Evolutionary conservation across 2,329 filamentous ascomycete species (phyloP).

Genomic region (Amesomyces nigricolor): DNA sequence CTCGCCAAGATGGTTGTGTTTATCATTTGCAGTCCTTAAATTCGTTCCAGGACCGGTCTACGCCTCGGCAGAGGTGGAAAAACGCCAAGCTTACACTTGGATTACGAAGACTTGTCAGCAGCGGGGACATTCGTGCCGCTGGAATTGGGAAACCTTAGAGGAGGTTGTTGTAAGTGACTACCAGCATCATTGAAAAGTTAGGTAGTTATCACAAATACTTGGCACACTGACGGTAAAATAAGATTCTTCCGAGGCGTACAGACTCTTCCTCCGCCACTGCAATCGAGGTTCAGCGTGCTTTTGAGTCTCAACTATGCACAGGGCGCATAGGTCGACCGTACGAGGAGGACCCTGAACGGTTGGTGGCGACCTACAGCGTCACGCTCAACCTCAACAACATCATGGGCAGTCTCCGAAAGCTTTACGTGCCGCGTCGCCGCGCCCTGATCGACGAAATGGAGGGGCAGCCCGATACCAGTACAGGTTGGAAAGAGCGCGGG

Average conservation of each 20-base stretch:
- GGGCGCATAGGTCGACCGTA: no score
- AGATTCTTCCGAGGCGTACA: no score
- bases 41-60: background rate
- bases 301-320: no score
- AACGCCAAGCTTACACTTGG: background rate
- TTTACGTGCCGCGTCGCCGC: background rate
- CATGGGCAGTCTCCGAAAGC: background rate
- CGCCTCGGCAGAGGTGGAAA: background rate
- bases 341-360: no score
- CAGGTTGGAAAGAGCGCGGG: background rate
- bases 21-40: background rate
- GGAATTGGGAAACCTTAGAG: background rate
- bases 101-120: background rate
- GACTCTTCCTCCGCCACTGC: no score
- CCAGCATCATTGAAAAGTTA: background rate
- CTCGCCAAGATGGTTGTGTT: background rate
- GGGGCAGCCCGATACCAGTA: no score
- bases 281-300: no score
- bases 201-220: no score
- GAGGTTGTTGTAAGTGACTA: slow-evolving; percentile 1
- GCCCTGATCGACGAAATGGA: slow-evolving; percentile 1
- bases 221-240: no score
- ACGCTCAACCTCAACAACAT: slow-evolving; percentile 6
- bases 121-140: background rate
- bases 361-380: background rate